These are phyloP conservation scores for Lasiosphaeris hirsuta DNA, from an alignment of 495 filamentous ascomycete species.

Conservation along the genomic window DNA sequence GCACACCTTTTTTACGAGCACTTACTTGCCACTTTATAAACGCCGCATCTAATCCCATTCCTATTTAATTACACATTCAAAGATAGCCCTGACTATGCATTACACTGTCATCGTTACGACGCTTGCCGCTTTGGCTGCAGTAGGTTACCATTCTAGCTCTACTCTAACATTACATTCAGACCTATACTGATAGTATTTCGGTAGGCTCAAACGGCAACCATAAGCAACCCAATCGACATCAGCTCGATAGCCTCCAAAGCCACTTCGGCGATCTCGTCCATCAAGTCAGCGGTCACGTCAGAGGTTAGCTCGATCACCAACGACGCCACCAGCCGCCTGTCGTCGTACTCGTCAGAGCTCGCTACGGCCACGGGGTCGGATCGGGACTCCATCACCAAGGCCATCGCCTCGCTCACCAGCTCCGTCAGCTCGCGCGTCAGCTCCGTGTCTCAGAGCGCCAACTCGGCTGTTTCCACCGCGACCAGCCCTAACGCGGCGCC, in stretches of 20 bases:
- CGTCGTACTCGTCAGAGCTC: slow-evolving; percentile 19
- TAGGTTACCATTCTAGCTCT: slow-evolving; percentile 11
- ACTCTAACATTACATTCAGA: neutral
- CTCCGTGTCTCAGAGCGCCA: slow-evolving; percentile 8
- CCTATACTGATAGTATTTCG: neutral
- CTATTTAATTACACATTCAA: no score
- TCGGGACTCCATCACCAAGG: slow-evolving; percentile 19
- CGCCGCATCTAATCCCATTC: no score
- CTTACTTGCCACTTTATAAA: no score
- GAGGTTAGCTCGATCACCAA: slow-evolving; percentile 16
- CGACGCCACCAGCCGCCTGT: slow-evolving; percentile 15
- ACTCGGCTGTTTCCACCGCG: slow-evolving; percentile 4
- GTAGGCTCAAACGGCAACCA: slow-evolving; percentile 26
- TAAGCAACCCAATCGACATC: slow-evolving; percentile 9
- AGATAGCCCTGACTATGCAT: slow-evolving; percentile 15
- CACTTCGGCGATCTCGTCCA: slow-evolving; percentile 9
- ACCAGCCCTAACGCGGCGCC: slow-evolving; percentile 16
- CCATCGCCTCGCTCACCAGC: slow-evolving; percentile 10
- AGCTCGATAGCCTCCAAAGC: slow-evolving; percentile 7
- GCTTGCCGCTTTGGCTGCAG: slow-evolving; percentile 26
- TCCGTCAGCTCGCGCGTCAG: slow-evolving; percentile 13
- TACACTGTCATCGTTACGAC: slow-evolving; percentile 23
- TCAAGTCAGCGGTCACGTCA: slow-evolving; percentile 16
- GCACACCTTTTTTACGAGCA: no score
- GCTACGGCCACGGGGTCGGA: slow-evolving; percentile 27